Conservation (phyloP, 441 rosid genomes). For the Cnidoscolus chayamansa region DNA sequence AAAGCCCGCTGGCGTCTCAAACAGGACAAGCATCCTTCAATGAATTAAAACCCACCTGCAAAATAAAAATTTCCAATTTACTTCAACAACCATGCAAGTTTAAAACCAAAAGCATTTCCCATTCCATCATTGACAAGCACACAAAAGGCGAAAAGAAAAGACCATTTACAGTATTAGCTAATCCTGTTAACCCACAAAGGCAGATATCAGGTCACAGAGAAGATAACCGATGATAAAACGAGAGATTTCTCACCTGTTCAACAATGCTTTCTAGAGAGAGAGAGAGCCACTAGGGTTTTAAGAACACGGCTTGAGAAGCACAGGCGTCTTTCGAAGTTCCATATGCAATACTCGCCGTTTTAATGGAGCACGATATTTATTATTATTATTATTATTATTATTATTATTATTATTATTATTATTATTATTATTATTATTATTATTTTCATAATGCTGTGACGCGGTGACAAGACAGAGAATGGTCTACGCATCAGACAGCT, state of each 20-base stretch:
- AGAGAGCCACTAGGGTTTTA: constrained; percentile 16
- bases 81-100: no score
- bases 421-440: no score
- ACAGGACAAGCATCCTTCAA: constrained; percentile 59
- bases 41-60: constrained; percentile 4
- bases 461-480: no score
- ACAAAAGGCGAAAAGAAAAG: not conserved
- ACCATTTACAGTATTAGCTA: not conserved
- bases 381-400: no score
- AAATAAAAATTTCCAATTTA: not conserved
- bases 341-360: not conserved
- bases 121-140: not conserved
- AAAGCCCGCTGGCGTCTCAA: constrained; percentile 85
- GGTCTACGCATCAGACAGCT: no score
- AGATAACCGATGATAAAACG: not conserved
- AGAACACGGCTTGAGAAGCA: not conserved
- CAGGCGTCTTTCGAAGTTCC: not conserved
- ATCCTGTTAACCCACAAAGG: not conserved
- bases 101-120: not conserved
- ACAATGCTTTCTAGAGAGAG: not conserved
- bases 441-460: not conserved
- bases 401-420: no score
- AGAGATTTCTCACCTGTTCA: not conserved
- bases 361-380: no score
- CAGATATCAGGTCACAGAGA: not conserved